Conservation (phyloP, 768 basidiomycete species). For the Collybiopsis confluens region DNA sequence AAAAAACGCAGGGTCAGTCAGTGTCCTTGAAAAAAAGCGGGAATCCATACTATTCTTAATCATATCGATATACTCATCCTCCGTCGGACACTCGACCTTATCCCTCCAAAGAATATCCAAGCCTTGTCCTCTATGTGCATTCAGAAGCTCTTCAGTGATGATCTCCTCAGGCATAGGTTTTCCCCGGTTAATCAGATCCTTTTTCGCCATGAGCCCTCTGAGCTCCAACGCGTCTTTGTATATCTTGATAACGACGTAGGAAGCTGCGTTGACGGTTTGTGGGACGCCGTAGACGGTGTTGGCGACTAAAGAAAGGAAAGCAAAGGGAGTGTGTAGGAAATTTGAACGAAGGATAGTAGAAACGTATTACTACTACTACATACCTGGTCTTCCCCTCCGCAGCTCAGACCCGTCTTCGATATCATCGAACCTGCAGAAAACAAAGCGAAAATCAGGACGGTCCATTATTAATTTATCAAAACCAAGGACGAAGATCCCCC, state of each 20-base stretch:
- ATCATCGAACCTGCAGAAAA: conserved; percentile 71
- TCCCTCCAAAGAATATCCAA: conserved; percentile 95
- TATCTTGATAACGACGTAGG: conserved; percentile 94
- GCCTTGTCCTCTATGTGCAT: conserved; percentile 93
- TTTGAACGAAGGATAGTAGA: too few species aligned
- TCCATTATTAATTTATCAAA: too few species aligned
- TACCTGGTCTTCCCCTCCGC: conserved; percentile 79
- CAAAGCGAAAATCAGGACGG: conserved; percentile 2
- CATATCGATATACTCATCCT: conserved; percentile 94
- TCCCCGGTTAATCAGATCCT: conserved; percentile 62
- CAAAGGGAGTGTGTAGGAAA: too few species aligned
- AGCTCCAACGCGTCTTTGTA: conserved; percentile 77
- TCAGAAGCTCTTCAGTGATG: conserved; percentile 54
- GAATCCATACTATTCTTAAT: conserved; percentile 81
- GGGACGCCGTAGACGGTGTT: conserved; percentile 97
- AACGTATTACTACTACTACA: conserved; percentile 10
- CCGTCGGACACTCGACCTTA: conserved; percentile 83
- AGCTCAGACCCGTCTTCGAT: conserved; percentile 91
- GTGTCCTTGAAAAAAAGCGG: not conserved
- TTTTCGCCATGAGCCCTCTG: conserved; percentile 33
- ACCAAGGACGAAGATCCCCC: not conserved
- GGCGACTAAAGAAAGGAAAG: too few species aligned
- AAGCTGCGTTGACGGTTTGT: conserved; percentile 95
- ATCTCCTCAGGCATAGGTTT: not conserved
- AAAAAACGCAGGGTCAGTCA: not conserved